Conservation (phyloP, 805 yeast genomes). For the Grigorovia humatica region DNA sequence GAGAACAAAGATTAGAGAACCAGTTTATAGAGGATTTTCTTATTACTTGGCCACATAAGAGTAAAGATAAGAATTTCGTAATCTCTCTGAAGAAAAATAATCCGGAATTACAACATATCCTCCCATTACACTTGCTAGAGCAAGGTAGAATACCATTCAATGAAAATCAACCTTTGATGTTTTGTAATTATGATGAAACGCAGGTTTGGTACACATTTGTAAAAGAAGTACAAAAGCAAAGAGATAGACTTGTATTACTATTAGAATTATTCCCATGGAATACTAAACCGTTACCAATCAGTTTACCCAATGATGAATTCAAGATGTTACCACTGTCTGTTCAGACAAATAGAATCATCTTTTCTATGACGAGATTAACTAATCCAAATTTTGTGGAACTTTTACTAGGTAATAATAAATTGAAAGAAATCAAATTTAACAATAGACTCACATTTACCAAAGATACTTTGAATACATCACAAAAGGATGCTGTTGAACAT, state of each 20-base stretch:
- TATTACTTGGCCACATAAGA: constrained; percentile 44
- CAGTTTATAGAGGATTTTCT: constrained; percentile 38
- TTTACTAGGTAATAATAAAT: constrained; percentile 45
- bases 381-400: constrained; percentile 42
- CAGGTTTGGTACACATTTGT: constrained; percentile 54
- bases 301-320: constrained; percentile 27
- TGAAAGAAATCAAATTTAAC: constrained; percentile 45
- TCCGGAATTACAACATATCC: constrained; percentile 36
- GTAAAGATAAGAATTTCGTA: constrained; percentile 29
- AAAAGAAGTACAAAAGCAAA: constrained; percentile 31
- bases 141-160: constrained; percentile 51
- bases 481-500: constrained; percentile 44
- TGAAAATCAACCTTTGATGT: constrained; percentile 46
- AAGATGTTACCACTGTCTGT: constrained; percentile 51
- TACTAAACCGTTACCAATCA: constrained; percentile 36
- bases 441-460: constrained; percentile 42
- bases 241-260: constrained; percentile 30
- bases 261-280: constrained; percentile 54
- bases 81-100: constrained; percentile 17
- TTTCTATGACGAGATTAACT: constrained; percentile 52
- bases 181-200: constrained; percentile 36
- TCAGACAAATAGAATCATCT: constrained; percentile 51
- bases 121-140: constrained; percentile 42
- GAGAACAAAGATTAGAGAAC: constrained; percentile 47
- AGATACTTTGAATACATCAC: constrained; percentile 47